Base-by-base conservation (phyloP, 192 early-diverging fungal species). In the Coemansia sp. region DNA sequence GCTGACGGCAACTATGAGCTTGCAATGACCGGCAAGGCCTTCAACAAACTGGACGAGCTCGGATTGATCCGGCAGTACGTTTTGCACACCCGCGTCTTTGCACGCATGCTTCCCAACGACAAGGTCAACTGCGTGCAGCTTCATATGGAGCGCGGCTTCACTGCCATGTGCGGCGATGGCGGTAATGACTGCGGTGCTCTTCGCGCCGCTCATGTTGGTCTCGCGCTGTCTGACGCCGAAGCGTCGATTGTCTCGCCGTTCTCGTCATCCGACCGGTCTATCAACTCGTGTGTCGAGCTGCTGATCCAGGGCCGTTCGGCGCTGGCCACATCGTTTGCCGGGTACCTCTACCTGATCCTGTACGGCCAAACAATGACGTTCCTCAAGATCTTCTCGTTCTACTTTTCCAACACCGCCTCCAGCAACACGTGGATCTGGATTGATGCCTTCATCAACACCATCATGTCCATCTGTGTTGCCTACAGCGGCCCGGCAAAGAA, bases 161-260 rank as follows among this genome's bases (percentile, higher is more conserved):
- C 88, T 17, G 89, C 86, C 47, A 93, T 93, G 91, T 89, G 88
- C 68, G 91, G 91, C 45, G 91, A 93, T 59, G 91, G 91, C 70
- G 90, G 89, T 38, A 93, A 93, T 61, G 91, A 93, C 65, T 88
- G 87, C 57, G 89, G 88, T 23, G 90, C 91, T n/a, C 76, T 93
- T 45, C 87, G 89, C 41, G 88, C 89, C 7, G 85, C 90, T 13
- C 91, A 93, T 54, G 89, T 86, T 54, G 91, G 91, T 44, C 68
- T 93, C 34, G 91, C 91, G 2, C 74, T 93, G 28, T 90, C 88
- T 33, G 89, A 90, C 52, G 86, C 90, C 37, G 90, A 91, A 61
- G 86, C 89, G 1, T 89, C 89, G 6, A 91, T 93, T 68, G 91
- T 93, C 0, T 86, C 91, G 42, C 91, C 89, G 20, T 93, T 93